phyloP scores from a whole-genome alignment of 2,329 filamentous ascomycete genomes.

The Sordariomycetes sp. region DNA sequence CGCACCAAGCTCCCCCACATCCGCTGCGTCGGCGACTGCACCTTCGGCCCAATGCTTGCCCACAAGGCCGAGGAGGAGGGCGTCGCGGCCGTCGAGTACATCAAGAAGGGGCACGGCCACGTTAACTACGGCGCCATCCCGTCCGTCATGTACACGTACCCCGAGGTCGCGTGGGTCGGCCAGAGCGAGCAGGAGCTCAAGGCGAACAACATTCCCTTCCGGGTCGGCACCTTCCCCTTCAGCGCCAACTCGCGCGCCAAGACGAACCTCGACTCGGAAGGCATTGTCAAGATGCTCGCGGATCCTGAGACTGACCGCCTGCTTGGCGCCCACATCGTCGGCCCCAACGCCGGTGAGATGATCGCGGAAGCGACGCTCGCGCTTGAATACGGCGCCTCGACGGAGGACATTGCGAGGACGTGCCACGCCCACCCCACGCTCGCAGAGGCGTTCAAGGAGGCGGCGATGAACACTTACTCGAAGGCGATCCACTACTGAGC shows the following conservation, averaged over 20 bases:
- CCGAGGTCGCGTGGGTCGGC: constrained; percentile 96
- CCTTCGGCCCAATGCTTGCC: constrained; percentile 96
- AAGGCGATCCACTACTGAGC: constrained; percentile 93
- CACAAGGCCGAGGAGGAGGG: constrained; percentile 99
- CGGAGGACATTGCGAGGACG: constrained; percentile 87
- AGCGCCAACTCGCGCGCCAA: constrained; percentile 96
- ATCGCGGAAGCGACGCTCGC: constrained; percentile 94
- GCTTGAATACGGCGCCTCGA: constrained; percentile 90
- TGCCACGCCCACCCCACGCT: constrained; percentile 95
- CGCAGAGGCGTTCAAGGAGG: constrained; percentile 98
- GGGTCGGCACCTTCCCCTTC: constrained; percentile 90
- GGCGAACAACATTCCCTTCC: constrained; percentile 79
- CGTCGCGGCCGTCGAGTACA: constrained; percentile 89
- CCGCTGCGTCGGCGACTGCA: constrained; percentile 89
- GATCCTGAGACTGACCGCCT: constrained; percentile 95
- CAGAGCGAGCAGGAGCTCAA: constrained; percentile 96
- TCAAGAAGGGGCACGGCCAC: constrained; percentile 94
- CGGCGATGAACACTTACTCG: constrained; percentile 91
- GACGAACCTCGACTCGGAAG: constrained; percentile 94
- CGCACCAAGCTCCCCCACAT: constrained; percentile 96
- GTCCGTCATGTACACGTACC: constrained; percentile 98
- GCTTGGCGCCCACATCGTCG: constrained; percentile 91
- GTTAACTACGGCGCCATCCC: constrained; percentile 98
- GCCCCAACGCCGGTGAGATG: constrained; percentile 95
- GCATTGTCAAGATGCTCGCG: constrained; percentile 91